A percentile compares a stretch with the other conserved stretches of the same genome.
Conservation (phyloP, 2,329 filamentous ascomycete genomes). For the Cladosporium sp. region DNA sequence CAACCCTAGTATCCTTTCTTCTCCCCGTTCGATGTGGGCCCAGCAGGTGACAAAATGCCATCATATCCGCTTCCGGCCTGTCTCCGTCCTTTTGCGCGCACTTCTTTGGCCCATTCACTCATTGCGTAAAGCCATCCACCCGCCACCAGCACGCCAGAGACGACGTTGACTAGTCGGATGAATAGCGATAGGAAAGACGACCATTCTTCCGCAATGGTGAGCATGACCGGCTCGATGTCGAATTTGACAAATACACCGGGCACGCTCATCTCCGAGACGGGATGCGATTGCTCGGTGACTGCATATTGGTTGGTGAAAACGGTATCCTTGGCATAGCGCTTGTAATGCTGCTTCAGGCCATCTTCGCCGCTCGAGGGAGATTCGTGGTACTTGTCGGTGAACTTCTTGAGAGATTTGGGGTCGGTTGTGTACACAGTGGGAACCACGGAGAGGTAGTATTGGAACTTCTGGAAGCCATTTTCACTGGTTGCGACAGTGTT, state of each 20-base stretch:
- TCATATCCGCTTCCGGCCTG: conserved; percentile 4
- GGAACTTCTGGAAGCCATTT: conserved; percentile 86
- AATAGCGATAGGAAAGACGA: conserved; percentile 69
- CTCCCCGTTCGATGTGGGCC: conserved; percentile 13
- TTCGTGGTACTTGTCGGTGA: conserved; percentile 30
- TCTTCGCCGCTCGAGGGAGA: conserved; percentile 40
- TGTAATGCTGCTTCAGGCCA: conserved; percentile 29
- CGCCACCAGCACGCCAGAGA: conserved; percentile 85
- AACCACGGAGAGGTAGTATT: conserved; percentile 94
- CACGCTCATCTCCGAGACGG: conserved; percentile 64
- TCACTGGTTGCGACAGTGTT: conserved; percentile 75
- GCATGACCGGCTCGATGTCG: conserved; percentile 91
- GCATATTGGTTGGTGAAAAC: conserved; percentile 97
- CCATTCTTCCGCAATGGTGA: conserved; percentile 79
- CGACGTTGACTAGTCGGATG: conserved; percentile 82
- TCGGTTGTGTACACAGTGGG: conserved; percentile 78
- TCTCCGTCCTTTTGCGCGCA: conserved; percentile 6
- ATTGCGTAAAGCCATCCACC: conserved; percentile 91
- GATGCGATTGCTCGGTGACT: conserved; percentile 79
- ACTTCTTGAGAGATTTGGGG: conserved; percentile 37
- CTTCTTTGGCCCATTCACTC: conserved; percentile 66
- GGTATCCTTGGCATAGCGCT: conserved; percentile 47
- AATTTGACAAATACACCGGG: conserved; percentile 98
- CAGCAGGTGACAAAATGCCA: conserved; percentile 18
- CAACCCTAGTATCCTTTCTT: conserved; percentile 13